These are phyloP conservation scores for Epichloe gansuensis DNA, from an alignment of 2,329 filamentous ascomycete genomes.

Conservation along the genomic window DNA sequence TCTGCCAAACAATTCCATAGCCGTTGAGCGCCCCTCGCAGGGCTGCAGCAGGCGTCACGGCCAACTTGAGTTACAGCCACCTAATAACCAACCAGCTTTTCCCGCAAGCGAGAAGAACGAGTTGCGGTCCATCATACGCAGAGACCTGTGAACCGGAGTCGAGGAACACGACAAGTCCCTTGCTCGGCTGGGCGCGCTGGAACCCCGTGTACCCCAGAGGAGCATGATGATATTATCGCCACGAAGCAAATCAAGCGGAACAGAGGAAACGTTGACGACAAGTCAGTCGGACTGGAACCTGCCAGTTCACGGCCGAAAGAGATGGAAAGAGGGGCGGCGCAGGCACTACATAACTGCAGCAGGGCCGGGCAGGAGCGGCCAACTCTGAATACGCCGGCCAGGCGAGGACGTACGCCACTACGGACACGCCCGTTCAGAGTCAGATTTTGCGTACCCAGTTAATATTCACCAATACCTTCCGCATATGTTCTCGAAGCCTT, in stretches of 20 bases:
- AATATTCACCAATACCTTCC: background rate
- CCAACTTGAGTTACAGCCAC: no score
- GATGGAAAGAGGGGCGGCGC: background rate
- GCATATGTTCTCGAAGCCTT: background rate
- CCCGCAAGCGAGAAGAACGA: background rate
- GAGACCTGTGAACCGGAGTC: background rate
- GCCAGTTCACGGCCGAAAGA: background rate
- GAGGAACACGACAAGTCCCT: background rate
- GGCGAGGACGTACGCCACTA: background rate
- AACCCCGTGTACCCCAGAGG: background rate
- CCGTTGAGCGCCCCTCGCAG: background rate
- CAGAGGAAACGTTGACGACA: background rate
- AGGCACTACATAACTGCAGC: background rate
- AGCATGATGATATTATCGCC: background rate
- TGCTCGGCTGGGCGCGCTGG: background rate
- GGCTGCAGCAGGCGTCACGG: background rate
- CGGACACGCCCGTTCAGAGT: background rate
- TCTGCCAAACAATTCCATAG: background rate
- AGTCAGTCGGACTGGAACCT: background rate
- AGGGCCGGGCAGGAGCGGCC: background rate
- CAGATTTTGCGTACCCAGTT: background rate
- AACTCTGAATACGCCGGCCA: background rate
- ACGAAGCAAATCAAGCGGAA: background rate
- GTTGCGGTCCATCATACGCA: background rate
- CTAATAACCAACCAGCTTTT: background rate